Conservation (phyloP, 441 rosid species). For the Bruguiera hainesii region DNA sequence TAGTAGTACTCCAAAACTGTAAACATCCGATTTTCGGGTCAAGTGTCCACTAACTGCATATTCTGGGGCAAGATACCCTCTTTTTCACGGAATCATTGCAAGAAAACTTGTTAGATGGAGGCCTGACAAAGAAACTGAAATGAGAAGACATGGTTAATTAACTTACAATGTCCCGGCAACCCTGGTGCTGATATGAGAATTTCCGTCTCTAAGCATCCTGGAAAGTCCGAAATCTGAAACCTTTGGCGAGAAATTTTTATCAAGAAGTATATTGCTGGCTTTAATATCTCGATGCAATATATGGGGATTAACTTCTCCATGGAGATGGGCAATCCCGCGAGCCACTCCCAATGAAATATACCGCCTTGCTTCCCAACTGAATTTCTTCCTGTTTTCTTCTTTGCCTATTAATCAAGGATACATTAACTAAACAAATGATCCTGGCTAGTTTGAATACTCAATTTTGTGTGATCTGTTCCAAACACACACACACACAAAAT, state of each 20-base stretch:
- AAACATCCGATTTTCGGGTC: conserved; percentile 71
- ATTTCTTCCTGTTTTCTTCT: conserved; percentile 40
- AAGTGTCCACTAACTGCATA: conserved; percentile 56
- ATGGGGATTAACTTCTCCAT: conserved; percentile 45
- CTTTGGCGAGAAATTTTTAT: conserved; percentile 41
- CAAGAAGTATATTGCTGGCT: conserved; percentile 53
- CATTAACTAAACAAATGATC: conserved; percentile 12
- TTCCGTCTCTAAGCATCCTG: conserved; percentile 33
- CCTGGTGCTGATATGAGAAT: conserved; percentile 48
- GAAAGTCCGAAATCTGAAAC: conserved; percentile 61
- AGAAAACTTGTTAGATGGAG: conserved; percentile 23
- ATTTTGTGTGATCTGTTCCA: neutral
- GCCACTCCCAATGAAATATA: conserved; percentile 46
- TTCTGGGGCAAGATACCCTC: conserved; percentile 94
- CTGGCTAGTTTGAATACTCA: neutral
- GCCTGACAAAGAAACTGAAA: neutral
- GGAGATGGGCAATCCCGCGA: conserved; percentile 50
- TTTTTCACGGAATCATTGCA: conserved; percentile 19
- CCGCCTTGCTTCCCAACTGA: conserved; percentile 43
- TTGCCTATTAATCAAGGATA: conserved; percentile 32
- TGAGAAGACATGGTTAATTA: neutral
- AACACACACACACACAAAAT: neutral
- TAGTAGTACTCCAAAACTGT: conserved; percentile 81
- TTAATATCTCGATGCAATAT: conserved; percentile 63
- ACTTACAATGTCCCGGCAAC: conserved; percentile 63